Base-by-base conservation (phyloP, 768 basidiomycete genomes). In the Stropharia rugosoannulata region DNA sequence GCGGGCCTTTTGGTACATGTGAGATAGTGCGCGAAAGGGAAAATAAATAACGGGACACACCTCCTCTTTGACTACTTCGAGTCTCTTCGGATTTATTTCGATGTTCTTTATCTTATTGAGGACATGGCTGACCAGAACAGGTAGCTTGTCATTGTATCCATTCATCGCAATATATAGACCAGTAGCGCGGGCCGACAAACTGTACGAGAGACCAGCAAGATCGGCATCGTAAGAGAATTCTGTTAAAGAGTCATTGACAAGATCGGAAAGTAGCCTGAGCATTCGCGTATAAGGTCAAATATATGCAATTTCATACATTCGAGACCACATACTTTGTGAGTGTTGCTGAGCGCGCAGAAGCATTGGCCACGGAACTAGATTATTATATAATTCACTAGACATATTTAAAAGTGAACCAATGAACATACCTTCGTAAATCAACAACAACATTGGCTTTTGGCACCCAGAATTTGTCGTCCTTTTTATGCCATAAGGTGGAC, bases 391-490 rank as follows among this genome's bases (percentile, higher is more conserved):
- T 22, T 10, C 18, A 41, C 38, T 41, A 8, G 55, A 32, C 8
- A 16, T n/a, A n/a, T 39, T 54, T 37, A 40, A 18, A 38, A 41
- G 32, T 51, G 18, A 39, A 36, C n/a, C 35, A 4, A 27, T 16
- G 19, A 49, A 15, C 72, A 18, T 66, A 89, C 91, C 84, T 91
- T 62, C 88, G 81, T 43, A 95, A 74, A 61, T 90, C 84, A 51
- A 98, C 78, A 54, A 87, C 73, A 18, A 89, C 80, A 58, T 84
- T 80, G 2, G 94, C 93, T 66, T 91, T 93, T 0, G 97, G 97
- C 9, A 96, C 84, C 90, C 93, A 96, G 76, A 97, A 99, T 57
- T 79, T 82, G 69, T 99, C 96, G 68, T 99, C 97, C 67, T 95
- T 95, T 77, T 99, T 99, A 73, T 95, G 84, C 95, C 96, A 99